phyloP scores from a whole-genome alignment of 2,329 filamentous ascomycete species.

The Sordariomycetes sp. region DNA sequence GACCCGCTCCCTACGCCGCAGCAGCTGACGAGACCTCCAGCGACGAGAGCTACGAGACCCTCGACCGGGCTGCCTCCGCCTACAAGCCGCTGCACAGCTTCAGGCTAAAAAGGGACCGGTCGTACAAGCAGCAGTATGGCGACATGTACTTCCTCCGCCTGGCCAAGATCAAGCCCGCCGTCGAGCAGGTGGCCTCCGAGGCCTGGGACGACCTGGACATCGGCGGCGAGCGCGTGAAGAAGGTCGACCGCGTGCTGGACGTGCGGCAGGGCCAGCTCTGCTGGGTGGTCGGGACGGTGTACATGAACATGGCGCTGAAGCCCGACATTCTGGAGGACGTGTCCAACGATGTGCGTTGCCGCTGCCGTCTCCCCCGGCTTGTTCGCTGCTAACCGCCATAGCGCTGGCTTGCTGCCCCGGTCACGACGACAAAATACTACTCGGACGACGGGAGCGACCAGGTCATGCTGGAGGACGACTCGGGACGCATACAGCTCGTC shows the following conservation, averaged over 20 bases:
- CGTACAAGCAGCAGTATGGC: conserved; percentile 91
- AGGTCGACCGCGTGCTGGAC: conserved; percentile 82
- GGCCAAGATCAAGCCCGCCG: conserved; percentile 72
- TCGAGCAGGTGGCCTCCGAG: conserved; percentile 62
- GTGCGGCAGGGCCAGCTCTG: conserved; percentile 92
- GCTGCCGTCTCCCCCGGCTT: conserved; percentile 13
- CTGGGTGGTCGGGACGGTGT: conserved; percentile 90
- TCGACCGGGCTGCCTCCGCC: conserved; percentile 40
- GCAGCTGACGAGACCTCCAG: conserved; percentile 11
- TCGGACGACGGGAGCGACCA: conserved; percentile 49
- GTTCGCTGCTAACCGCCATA: conserved; percentile 20
- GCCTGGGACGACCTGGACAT: conserved; percentile 74
- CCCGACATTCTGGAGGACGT: conserved; percentile 94
- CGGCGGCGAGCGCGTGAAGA: conserved; percentile 62
- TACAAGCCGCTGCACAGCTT: conserved; percentile 75
- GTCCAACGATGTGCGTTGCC: conserved; percentile 64
- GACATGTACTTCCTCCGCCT: conserved; percentile 96
- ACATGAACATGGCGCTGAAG: conserved; percentile 95
- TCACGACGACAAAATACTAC: conserved; percentile 66
- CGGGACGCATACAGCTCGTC: conserved; percentile 71
- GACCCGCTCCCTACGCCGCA: neutral
- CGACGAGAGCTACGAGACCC: conserved; percentile 23
- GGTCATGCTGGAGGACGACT: conserved; percentile 91
- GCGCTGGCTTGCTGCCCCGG: conserved; percentile 83
- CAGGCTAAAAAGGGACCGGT: conserved; percentile 55